These are phyloP conservation scores for Myrica gale DNA, from an alignment of 306 rosid species.

Conservation along the genomic window DNA sequence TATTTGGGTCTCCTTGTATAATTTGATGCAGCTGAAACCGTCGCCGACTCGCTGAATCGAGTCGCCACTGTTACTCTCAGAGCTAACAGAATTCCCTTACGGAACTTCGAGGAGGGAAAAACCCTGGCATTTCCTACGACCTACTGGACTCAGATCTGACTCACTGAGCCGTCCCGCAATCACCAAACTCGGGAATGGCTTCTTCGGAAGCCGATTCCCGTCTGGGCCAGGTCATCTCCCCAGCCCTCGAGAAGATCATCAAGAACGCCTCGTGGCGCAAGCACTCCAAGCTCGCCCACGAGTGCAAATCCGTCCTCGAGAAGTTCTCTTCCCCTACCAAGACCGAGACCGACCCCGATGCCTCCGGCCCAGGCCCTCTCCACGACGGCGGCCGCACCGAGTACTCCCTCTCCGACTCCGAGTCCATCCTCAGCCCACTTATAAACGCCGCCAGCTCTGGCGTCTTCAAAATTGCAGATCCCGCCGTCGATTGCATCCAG, in stretches of 20 bases:
- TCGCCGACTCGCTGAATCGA: constrained; percentile 38
- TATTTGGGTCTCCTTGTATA: background rate
- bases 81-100: constrained; percentile 7
- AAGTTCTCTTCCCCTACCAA: constrained; percentile 45
- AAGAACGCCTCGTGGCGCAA: constrained; percentile 97
- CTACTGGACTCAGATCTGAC: constrained; percentile 36
- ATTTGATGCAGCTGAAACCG: background rate
- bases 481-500: constrained; percentile 95
- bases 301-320: constrained; percentile 89
- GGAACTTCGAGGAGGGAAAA: constrained; percentile 26
- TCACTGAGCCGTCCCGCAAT: constrained; percentile 43
- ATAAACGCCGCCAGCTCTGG: constrained; percentile 79
- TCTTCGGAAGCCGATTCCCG: constrained; percentile 99
- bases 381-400: constrained; percentile 79
- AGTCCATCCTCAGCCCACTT: constrained; percentile 76
- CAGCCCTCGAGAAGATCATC: constrained; percentile 85
- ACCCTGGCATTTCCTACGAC: constrained; percentile 28
- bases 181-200: constrained; percentile 89
- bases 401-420: constrained; percentile 71
- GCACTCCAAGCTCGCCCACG: constrained; percentile 82
- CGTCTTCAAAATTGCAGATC: constrained; percentile 85
- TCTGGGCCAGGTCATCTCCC: constrained; percentile 70
- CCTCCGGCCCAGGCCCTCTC: constrained; percentile 73
- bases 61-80: constrained; percentile 34
- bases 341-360: constrained; percentile 46